Evolutionary conservation across 139 green algal species (phyloP).

Genomic region (Pseudopediastrum boryanum): DNA sequence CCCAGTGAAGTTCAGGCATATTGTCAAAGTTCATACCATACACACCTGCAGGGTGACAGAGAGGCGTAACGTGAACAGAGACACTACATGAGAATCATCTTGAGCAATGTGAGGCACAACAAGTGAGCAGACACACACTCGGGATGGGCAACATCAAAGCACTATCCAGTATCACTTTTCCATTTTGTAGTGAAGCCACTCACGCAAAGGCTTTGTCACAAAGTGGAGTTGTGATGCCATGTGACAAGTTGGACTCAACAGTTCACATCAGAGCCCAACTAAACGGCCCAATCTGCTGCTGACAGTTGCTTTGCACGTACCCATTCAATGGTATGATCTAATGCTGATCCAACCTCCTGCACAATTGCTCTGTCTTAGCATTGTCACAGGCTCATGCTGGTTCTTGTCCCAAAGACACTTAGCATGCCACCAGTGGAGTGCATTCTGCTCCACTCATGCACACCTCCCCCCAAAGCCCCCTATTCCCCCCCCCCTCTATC

Average conservation of each 20-base stretch:
- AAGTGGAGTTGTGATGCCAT: too few species aligned
- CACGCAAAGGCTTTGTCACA: too few species aligned
- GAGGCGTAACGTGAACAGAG: too few species aligned
- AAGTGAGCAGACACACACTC: not conserved
- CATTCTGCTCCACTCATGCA: not conserved
- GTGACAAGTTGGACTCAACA: too few species aligned
- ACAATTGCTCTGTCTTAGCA: too few species aligned
- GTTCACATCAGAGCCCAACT: too few species aligned
- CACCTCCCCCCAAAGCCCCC: not conserved
- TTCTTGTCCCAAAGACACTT: not conserved
- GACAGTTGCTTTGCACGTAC: too few species aligned
- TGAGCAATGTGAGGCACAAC: not conserved
- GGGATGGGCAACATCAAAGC: not conserved
- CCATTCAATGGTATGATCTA: too few species aligned
- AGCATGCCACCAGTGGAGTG: not conserved
- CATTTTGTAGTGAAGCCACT: not conserved
- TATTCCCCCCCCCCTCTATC: not conserved
- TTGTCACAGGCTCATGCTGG: not conserved
- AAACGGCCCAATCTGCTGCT: too few species aligned
- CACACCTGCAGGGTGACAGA: too few species aligned
- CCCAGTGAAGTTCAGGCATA: constrained; percentile 50
- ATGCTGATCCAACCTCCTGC: too few species aligned
- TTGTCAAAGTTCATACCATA: constrained; percentile 58
- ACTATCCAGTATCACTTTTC: not conserved
- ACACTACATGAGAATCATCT: too few species aligned